phyloP scores from a whole-genome alignment of 805 yeast species.

The Suhomyces faveliae region DNA sequence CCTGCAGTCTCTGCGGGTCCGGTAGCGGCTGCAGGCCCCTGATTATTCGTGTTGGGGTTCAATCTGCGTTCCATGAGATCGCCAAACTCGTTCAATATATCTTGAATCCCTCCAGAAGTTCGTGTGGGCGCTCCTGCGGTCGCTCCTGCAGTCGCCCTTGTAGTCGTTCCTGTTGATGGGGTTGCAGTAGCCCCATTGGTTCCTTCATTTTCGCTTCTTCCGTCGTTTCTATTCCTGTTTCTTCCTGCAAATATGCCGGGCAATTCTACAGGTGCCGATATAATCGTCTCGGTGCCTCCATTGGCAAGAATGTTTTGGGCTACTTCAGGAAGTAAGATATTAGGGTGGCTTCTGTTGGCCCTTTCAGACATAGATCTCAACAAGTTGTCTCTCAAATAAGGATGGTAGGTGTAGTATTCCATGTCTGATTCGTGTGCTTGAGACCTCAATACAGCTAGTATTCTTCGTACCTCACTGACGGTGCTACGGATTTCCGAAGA shows the following conservation, averaged over 20 bases:
- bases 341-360: conserved; percentile 33
- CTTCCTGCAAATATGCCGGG: not conserved
- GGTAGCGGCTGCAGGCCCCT: not conserved
- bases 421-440: conserved; percentile 25
- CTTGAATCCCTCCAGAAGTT: conserved; percentile 13
- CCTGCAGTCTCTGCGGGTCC: not conserved
- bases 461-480: conserved; percentile 25
- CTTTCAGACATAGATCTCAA: conserved; percentile 27
- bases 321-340: conserved; percentile 37
- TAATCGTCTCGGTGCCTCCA: not conserved
- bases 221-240: not conserved
- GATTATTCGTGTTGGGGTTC: not conserved
- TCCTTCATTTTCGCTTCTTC: not conserved
- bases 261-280: not conserved
- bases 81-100: conserved; percentile 23
- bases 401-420: conserved; percentile 26
- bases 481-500: conserved; percentile 21
- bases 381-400: conserved; percentile 21
- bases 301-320: conserved; percentile 30
- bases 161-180: not conserved
- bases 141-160: not conserved
- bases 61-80: conserved; percentile 18
- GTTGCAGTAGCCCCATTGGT: not conserved
- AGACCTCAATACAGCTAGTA: conserved; percentile 25
- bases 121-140: not conserved